These are phyloP conservation scores for Dictyostelium intermedium DNA, from an alignment of 78 protist genomes.

Conservation along the genomic window DNA sequence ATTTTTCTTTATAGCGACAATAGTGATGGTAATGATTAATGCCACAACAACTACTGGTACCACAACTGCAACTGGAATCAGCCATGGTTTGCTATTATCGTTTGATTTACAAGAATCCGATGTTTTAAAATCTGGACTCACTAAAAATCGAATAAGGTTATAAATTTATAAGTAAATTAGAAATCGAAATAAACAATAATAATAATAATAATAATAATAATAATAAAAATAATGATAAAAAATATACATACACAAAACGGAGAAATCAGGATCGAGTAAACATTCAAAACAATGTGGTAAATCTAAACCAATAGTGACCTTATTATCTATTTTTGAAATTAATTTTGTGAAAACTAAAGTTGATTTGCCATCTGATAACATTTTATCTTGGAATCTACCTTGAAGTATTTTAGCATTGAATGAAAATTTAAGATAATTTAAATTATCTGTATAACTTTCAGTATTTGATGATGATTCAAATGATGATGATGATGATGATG, in stretches of 20 bases:
- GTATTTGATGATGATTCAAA: neutral
- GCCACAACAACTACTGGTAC: neutral
- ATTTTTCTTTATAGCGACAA: neutral
- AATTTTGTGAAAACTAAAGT: neutral
- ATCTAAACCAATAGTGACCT: neutral
- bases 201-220: neutral
- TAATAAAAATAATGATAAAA: too few relatives aligned
- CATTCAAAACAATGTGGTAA: neutral
- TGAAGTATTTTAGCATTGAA: neutral
- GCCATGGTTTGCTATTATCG: neutral
- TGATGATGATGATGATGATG: too few relatives aligned
- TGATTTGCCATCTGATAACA: neutral
- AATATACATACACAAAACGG: neutral
- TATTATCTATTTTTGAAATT: neutral
- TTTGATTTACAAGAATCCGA: neutral
- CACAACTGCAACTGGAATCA: neutral
- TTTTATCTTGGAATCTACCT: neutral
- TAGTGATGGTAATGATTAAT: neutral
- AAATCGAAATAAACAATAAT: too few relatives aligned
- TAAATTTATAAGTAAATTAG: too few relatives aligned
- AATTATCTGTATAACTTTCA: neutral
- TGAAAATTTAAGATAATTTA: constrained; percentile 3
- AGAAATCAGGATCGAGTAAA: neutral
- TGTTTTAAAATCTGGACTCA: neutral
- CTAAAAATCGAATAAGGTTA: too few relatives aligned